These are phyloP conservation scores for Cladophialophora yegresii DNA, from an alignment of 2,329 filamentous ascomycete species.

Conservation along the genomic window DNA sequence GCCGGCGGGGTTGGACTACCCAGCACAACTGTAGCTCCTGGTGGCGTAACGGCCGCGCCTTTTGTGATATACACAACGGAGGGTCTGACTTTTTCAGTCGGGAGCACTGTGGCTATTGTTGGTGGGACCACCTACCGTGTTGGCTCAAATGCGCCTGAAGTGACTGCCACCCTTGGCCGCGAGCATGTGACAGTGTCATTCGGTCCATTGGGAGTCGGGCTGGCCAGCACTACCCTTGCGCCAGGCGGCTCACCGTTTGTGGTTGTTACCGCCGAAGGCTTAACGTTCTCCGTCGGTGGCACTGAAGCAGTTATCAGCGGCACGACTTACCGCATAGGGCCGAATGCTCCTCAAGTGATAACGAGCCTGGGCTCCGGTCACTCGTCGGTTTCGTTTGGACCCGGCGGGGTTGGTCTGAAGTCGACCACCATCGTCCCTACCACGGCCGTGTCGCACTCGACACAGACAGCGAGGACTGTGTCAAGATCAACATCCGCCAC, in stretches of 20 bases:
- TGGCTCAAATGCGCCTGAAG: conserved; percentile 47
- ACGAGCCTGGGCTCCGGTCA: conserved; percentile 50
- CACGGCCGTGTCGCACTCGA: conserved; percentile 9
- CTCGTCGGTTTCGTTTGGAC: conserved; percentile 56
- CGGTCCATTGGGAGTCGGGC: conserved; percentile 34
- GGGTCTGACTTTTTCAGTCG: conserved; percentile 36
- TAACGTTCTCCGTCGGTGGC: conserved; percentile 37
- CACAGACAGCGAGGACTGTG: conserved; percentile 14
- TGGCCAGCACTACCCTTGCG: conserved; percentile 35
- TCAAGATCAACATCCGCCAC: conserved; percentile 9
- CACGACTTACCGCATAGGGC: conserved; percentile 56
- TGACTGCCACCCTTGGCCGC: conserved; percentile 52
- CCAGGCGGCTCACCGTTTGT: conserved; percentile 24
- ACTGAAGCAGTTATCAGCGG: conserved; percentile 50
- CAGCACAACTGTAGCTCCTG: conserved; percentile 33
- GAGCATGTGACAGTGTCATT: conserved; percentile 58
- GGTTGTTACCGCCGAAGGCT: conserved; percentile 30
- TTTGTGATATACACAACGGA: conserved; percentile 31
- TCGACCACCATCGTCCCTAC: conserved; percentile 42
- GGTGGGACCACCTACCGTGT: conserved; percentile 56
- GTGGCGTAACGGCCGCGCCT: conserved; percentile 12
- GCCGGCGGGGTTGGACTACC: conserved; percentile 36
- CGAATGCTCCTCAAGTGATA: conserved; percentile 44
- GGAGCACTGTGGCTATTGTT: conserved; percentile 46
- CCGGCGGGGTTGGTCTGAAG: conserved; percentile 53